Percentiles rank a stretch among this genome's conserved stretches.
These are phyloP conservation scores for Arthonia radiata DNA, from an alignment of 495 filamentous ascomycete species.

Conservation along the genomic window DNA sequence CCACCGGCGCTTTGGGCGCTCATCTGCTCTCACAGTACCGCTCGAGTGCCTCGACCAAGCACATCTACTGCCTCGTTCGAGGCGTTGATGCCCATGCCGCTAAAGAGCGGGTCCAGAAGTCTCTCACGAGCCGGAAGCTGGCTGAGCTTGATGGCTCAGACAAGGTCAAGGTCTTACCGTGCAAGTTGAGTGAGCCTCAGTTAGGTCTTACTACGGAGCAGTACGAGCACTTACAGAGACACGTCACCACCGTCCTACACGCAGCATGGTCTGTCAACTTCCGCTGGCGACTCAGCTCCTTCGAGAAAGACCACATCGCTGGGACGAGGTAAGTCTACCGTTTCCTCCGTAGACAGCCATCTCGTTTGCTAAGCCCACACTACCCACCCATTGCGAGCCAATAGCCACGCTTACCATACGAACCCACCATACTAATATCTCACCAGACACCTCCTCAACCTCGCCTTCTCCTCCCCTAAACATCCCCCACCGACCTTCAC, in stretches of 20 bases:
- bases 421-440: neutral
- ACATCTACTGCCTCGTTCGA: constrained; percentile 31
- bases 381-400: too few species aligned
- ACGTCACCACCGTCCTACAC: constrained; percentile 29
- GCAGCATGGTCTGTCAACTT: constrained; percentile 55
- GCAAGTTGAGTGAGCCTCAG: constrained; percentile 11
- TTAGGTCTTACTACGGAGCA: constrained; percentile 19
- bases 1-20: constrained; percentile 34
- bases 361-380: too few species aligned
- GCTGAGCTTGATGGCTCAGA: constrained; percentile 3
- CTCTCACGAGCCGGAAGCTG: constrained; percentile 13
- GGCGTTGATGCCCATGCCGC: constrained; percentile 22
- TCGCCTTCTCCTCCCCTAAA: constrained; percentile 21
- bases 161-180: constrained; percentile 4
- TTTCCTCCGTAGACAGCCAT: too few species aligned
- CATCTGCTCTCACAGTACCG: constrained; percentile 26
- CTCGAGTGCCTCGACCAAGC: constrained; percentile 10
- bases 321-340: constrained; percentile 13
- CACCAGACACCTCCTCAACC: constrained; percentile 25
- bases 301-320: constrained; percentile 28
- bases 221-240: constrained; percentile 16
- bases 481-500: constrained; percentile 16
- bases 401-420: constrained; percentile 1
- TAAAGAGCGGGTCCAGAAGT: constrained; percentile 20
- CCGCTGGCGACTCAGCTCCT: constrained; percentile 31